Conservation (phyloP, 2,329 filamentous ascomycete genomes). For the Colletotrichum lindemuthianum region DNA sequence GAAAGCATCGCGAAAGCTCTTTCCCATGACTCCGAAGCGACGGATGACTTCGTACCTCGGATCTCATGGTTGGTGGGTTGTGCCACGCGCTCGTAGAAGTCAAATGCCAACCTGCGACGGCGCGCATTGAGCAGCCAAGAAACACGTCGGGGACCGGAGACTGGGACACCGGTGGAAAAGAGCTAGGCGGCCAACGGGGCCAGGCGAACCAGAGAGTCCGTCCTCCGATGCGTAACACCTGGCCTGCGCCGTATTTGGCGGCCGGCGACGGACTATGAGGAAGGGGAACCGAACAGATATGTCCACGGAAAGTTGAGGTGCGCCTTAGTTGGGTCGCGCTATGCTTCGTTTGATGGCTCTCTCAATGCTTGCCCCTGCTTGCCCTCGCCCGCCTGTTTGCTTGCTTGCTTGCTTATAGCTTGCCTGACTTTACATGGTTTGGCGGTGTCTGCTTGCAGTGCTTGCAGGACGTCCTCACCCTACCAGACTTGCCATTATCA, state of each 20-base stretch:
- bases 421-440: not conserved
- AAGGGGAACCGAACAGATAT: conserved; percentile 9
- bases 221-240: conserved; percentile 23
- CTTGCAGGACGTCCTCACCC: not conserved
- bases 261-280: conserved; percentile 15
- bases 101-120: conserved; percentile 34
- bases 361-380: not conserved
- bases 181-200: conserved; percentile 18
- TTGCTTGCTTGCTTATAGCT: not conserved
- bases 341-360: not conserved
- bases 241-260: not conserved
- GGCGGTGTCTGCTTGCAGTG: not conserved
- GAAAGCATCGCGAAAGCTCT: conserved; percentile 8
- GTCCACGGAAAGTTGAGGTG: no score
- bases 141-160: conserved; percentile 19
- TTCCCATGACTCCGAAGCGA: conserved; percentile 25
- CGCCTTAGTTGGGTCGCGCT: no score
- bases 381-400: not conserved
- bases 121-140: conserved; percentile 26
- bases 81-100: conserved; percentile 31
- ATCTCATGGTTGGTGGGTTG: conserved; percentile 28
- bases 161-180: conserved; percentile 21
- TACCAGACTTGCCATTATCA: not conserved
- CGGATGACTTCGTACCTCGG: conserved; percentile 31
- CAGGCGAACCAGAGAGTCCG: conserved; percentile 2